Percentiles rank a stretch among this genome's conserved stretches.
phyloP scores from a whole-genome alignment of 768 basidiomycete species.

The Lactifluus volemus region DNA sequence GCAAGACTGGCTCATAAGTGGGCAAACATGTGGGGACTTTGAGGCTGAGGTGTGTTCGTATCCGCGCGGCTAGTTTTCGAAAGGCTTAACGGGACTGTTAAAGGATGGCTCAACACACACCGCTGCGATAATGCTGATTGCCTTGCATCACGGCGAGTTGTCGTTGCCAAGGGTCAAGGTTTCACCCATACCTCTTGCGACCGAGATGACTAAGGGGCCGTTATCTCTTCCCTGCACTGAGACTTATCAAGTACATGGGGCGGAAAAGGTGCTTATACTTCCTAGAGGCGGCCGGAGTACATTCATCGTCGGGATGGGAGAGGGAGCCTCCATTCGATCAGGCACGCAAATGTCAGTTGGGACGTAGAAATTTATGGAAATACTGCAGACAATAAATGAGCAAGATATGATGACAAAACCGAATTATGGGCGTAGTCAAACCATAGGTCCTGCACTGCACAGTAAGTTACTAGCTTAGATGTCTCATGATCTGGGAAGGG shows the following conservation, averaged over 20 bases:
- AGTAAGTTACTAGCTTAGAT: too few species aligned
- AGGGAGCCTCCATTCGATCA: not conserved
- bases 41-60: conserved; percentile 49
- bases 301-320: conserved; percentile 69
- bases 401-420: too few species aligned
- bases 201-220: conserved; percentile 48
- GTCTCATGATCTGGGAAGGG: too few species aligned
- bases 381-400: too few species aligned
- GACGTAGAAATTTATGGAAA: too few species aligned
- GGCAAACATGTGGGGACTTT: conserved; percentile 80
- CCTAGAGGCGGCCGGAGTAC: conserved; percentile 79
- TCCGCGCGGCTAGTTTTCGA: not conserved
- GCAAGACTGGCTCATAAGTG: conserved; percentile 85
- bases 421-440: too few species aligned
- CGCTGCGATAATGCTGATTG: conserved; percentile 69
- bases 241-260: conserved; percentile 79
- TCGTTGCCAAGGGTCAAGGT: conserved; percentile 66
- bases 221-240: conserved; percentile 58
- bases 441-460: too few species aligned
- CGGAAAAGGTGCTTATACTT: conserved; percentile 69
- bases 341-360: too few species aligned
- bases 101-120: conserved; percentile 57
- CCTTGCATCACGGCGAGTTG: conserved; percentile 77
- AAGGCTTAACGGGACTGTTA: not conserved
- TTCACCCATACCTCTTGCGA: conserved; percentile 45